Evolutionary conservation across 352 stramenopile species (phyloP), one percentile per base, ranked within the genome.

Genomic region (Globisporangium rhizosaccharum): DNA sequence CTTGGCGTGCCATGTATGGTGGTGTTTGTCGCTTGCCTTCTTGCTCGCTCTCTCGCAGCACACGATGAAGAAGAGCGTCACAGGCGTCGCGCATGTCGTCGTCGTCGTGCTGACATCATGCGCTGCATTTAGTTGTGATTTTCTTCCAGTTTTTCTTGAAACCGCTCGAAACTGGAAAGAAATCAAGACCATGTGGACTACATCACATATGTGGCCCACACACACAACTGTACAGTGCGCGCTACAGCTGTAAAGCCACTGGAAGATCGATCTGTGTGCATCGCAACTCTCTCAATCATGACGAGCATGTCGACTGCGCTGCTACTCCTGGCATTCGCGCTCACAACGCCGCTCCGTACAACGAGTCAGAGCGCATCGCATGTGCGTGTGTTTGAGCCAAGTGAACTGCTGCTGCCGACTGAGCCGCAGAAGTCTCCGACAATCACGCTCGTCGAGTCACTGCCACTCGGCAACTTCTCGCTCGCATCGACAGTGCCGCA

Each of bases 381-480:
- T 9, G 44, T 5, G 25, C 51, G 25, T 37, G 51, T 64, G 58
- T 64, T 54, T 26, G 44, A 53, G 3, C 58, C 58, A n/a, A 17
- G 11, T 11, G 33, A 20, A 12, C 39, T 45, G 11, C 39, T 30
- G 46, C 37, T 55, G 39, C 15, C 18, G 28, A 51, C 14, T 12
- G 37, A 12, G 23, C 33, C 36, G 46, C 36, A 11, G 8, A 15
- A 23, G 17, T 5, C 23, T 17, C 58, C 69, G 48, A 71, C 66
- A 18, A 53, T 84, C 37, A 63, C 72, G 33, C 68, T 92, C 20
- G 80, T 90, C 17, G 82, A 92, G 57, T 79, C 80, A 54, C 67
- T 90, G 17, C 82, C 82, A 1, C 61, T 92, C 44, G 82, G 82
- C 49, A 70, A 87, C 49, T 88, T 85, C 53, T 55, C 54, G 14